Conservation (phyloP, 805 yeast genomes). For the Komagataella kurtzmanii region DNA sequence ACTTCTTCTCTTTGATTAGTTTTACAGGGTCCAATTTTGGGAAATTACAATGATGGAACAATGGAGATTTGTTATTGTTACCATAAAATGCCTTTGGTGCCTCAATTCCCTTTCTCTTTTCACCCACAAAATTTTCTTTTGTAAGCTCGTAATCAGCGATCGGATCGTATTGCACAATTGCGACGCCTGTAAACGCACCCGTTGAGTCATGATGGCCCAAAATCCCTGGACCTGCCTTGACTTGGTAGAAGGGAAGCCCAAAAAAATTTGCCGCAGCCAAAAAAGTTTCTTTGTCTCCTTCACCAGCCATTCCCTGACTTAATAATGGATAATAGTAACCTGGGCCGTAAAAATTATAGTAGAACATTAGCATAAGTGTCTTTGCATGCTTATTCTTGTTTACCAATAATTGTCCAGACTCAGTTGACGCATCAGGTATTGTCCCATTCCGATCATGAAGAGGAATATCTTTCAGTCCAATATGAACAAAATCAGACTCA, state of each 20-base stretch:
- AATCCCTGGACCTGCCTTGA: conserved; percentile 35
- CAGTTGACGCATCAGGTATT: conserved; percentile 49
- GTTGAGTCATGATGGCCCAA: conserved; percentile 25
- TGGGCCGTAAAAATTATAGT: conserved; percentile 50
- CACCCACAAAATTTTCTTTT: neutral
- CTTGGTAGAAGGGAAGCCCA: conserved; percentile 37
- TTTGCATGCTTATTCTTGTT: conserved; percentile 41
- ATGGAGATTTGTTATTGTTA: conserved; percentile 3
- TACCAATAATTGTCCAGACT: conserved; percentile 51
- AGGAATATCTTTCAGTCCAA: conserved; percentile 18
- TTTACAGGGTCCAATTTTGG: conserved; percentile 35
- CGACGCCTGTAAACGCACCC: conserved; percentile 26
- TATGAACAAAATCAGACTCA: neutral
- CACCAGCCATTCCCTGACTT: conserved; percentile 54
- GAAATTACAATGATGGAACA: conserved; percentile 28
- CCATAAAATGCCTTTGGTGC: conserved; percentile 8
- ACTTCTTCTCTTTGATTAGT: conserved; percentile 13
- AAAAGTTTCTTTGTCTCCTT: conserved; percentile 73
- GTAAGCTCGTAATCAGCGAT: conserved; percentile 16
- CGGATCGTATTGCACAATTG: conserved; percentile 37
- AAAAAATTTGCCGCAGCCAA: conserved; percentile 51
- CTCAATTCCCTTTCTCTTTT: neutral
- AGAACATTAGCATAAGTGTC: conserved; percentile 39
- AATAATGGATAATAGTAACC: conserved; percentile 42
- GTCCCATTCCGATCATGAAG: conserved; percentile 48